Conservation (phyloP, 164 flowering plant species). For the Cinnamomum micranthum region DNA sequence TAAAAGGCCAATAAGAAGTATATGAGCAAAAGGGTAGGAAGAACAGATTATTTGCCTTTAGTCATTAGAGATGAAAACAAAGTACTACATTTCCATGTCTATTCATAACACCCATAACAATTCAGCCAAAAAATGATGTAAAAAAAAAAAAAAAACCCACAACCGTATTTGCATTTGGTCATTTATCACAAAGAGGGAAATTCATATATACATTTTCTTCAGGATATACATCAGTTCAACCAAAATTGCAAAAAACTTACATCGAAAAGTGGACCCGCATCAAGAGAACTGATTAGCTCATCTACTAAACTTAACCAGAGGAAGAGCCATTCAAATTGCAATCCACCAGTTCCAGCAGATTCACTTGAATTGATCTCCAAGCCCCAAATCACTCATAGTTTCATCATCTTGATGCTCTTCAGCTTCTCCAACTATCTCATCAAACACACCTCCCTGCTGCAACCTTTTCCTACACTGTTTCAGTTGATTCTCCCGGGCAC, state of each 20-base stretch:
- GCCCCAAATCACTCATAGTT: too few relatives aligned
- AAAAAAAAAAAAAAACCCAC: neutral
- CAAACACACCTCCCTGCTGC: neutral
- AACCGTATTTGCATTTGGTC: neutral
- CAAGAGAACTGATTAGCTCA: slow-evolving; percentile 14
- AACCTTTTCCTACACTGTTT: slow-evolving; percentile 14
- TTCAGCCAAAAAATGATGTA: neutral
- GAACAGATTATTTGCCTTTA: too few relatives aligned
- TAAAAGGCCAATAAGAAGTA: too few relatives aligned
- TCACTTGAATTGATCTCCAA: neutral
- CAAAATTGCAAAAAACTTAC: neutral
- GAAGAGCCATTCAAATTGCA: neutral
- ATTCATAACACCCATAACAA: neutral
- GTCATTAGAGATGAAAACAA: too few relatives aligned
- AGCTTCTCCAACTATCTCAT: slow-evolving; percentile 10
- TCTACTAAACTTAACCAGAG: neutral
- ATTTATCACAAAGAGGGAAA: neutral
- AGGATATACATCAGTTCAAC: neutral
- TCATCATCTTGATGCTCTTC: slow-evolving; percentile 24
- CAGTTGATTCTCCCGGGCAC: slow-evolving; percentile 34
- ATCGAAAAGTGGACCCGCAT: slow-evolving; percentile 10
- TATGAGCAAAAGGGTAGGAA: too few relatives aligned
- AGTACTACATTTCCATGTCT: neutral
- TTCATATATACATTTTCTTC: neutral
- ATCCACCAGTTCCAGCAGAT: neutral